These are phyloP conservation scores for Heterococcus sp. DNA, from an alignment of 108 stramenopile species.

Conservation along the genomic window DNA sequence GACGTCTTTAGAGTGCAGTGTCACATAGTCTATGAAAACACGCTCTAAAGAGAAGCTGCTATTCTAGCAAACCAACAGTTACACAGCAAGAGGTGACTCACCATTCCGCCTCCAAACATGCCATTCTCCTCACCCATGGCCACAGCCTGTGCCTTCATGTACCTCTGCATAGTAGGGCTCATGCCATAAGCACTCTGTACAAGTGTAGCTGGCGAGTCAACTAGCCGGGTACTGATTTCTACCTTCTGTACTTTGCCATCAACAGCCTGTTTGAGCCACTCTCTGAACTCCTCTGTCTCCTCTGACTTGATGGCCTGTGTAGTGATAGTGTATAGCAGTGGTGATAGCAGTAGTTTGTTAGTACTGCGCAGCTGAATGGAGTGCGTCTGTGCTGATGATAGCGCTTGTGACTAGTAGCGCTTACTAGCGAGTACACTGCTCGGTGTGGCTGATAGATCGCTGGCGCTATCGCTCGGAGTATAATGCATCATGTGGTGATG, in stretches of 20 bases:
- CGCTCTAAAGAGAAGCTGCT: background rate
- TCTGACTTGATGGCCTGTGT: constrained; percentile 12
- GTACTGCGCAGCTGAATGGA: no score
- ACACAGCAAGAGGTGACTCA: background rate
- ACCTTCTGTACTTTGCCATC: constrained; percentile 78
- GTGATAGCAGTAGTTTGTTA: no score
- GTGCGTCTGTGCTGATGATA: no score
- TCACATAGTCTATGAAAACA: no score
- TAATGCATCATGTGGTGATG: no score
- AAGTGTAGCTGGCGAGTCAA: constrained; percentile 80
- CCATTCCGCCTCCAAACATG: constrained; percentile 1
- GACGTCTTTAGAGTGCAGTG: no score
- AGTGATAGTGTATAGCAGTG: no score
- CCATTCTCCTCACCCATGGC: constrained; percentile 72
- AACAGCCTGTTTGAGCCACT: constrained; percentile 73
- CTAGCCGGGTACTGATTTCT: constrained; percentile 73
- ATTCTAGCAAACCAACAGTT: background rate
- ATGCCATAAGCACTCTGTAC: constrained; percentile 94
- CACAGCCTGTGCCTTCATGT: constrained; percentile 90
- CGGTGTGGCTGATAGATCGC: no score
- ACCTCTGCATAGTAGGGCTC: constrained; percentile 95
- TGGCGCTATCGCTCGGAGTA: no score
- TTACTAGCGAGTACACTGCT: no score
- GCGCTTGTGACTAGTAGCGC: no score
- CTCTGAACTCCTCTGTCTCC: constrained; percentile 58